phyloP scores from a whole-genome alignment of 2,329 filamentous ascomycete genomes.

The Monilinia polystroma region DNA sequence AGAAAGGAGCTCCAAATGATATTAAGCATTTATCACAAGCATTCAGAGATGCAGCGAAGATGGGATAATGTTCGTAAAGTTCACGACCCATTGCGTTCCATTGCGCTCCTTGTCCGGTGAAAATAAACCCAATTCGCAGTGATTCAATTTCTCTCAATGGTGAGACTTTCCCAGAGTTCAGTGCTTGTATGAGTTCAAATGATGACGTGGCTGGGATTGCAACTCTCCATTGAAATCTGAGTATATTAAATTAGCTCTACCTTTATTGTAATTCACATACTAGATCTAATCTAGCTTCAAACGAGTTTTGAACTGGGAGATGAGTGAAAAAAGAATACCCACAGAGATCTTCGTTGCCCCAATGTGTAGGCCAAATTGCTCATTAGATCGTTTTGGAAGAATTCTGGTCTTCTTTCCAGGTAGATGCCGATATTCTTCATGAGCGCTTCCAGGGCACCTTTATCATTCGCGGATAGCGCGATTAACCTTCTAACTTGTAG shows the following conservation, averaged over 20 bases:
- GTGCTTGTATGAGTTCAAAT: slow-evolving; percentile 35
- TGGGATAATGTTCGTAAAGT: slow-evolving; percentile 34
- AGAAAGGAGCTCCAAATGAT: slow-evolving; percentile 37
- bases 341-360: slow-evolving; percentile 34
- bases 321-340: neutral
- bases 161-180: slow-evolving; percentile 40
- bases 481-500: slow-evolving; percentile 39
- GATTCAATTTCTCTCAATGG: slow-evolving; percentile 32
- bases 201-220: slow-evolving; percentile 33
- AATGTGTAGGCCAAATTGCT: slow-evolving; percentile 39
- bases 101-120: slow-evolving; percentile 33
- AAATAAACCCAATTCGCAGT: slow-evolving; percentile 26
- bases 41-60: slow-evolving; percentile 41
- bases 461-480: slow-evolving; percentile 36
- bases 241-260: neutral
- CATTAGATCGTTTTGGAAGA: slow-evolving; percentile 38
- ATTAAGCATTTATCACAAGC: slow-evolving; percentile 34
- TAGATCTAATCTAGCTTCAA: neutral
- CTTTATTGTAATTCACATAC: neutral
- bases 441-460: slow-evolving; percentile 32
- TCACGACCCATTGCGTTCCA: slow-evolving; percentile 33
- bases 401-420: slow-evolving; percentile 37
- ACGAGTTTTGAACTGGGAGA: neutral
- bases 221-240: slow-evolving; percentile 34
- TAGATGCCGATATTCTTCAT: slow-evolving; percentile 38